Conservation (phyloP, 305 asterid genomes). For the Coffea humblotiana region DNA sequence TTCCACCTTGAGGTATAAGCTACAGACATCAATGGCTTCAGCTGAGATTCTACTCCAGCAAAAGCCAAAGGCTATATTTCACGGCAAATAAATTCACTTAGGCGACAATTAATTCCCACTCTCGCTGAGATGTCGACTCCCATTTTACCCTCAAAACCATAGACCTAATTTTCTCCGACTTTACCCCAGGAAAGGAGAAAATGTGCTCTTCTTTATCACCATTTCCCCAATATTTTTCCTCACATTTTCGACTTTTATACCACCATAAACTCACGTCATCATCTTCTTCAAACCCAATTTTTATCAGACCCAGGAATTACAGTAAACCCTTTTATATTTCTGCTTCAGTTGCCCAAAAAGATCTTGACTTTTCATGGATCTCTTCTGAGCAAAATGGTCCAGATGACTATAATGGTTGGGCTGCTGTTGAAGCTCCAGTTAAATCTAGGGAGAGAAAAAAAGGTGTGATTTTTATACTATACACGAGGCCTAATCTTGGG, state of each 20-base stretch:
- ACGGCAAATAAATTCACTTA: background rate
- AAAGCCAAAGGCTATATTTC: background rate
- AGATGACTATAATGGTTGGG: constrained; percentile 87
- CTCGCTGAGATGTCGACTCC: background rate
- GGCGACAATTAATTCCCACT: background rate
- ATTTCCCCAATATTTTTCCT: constrained; percentile 42
- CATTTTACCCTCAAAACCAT: background rate
- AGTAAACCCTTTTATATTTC: constrained; percentile 28
- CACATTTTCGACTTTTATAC: constrained; percentile 35
- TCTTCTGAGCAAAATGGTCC: constrained; percentile 36
- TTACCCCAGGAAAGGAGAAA: background rate
- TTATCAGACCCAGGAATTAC: constrained; percentile 35
- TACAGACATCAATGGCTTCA: no score
- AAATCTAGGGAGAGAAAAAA: constrained; percentile 37
- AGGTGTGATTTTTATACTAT: constrained; percentile 15
- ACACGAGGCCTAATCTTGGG: background rate
- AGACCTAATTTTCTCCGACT: background rate
- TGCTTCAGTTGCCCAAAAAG: constrained; percentile 54
- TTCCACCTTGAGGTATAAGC: no score
- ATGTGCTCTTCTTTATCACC: constrained; percentile 61
- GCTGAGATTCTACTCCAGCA: background rate
- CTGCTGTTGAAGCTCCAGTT: constrained; percentile 44
- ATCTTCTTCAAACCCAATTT: constrained; percentile 38
- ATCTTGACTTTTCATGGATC: constrained; percentile 51
- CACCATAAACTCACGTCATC: constrained; percentile 33